These are phyloP conservation scores for Paramecium pentaurelia DNA, from an alignment of 73 alveolate genomes.

Conservation along the genomic window DNA sequence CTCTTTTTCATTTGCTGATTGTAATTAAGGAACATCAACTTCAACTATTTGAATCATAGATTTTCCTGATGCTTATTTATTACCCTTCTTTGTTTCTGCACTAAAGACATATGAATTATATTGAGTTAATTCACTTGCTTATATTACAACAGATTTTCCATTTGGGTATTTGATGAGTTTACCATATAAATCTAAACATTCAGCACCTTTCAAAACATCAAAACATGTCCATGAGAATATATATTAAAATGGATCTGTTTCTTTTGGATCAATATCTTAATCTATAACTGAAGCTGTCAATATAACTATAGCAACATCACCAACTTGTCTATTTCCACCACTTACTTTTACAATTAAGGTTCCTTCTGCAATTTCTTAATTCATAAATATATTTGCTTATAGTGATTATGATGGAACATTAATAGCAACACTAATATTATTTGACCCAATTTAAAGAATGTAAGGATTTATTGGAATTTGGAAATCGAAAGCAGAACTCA, in stretches of 20 bases:
- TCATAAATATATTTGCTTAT: background rate
- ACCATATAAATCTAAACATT: background rate
- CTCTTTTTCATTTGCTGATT: background rate
- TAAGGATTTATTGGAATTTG: background rate
- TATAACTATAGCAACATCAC: background rate
- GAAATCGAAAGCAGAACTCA: background rate
- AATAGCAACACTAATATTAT: background rate
- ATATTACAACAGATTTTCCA: background rate
- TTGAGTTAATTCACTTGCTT: background rate
- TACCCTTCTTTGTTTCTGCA: background rate
- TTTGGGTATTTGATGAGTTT: background rate
- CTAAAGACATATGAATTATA: background rate
- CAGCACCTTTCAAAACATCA: background rate
- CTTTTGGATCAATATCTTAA: background rate
- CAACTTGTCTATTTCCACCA: constrained; percentile 10
- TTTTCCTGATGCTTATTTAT: background rate
- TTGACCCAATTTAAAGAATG: background rate
- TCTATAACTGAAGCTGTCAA: background rate
- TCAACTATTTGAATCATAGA: constrained; percentile 10
- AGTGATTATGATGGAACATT: background rate
- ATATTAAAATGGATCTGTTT: background rate
- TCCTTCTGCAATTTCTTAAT: background rate
- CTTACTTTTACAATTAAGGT: background rate
- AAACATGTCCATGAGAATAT: background rate
- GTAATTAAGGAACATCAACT: constrained; percentile 2